phyloP scores from a whole-genome alignment of 331 rosid genomes.

The Rhamnella rubrinervis region DNA sequence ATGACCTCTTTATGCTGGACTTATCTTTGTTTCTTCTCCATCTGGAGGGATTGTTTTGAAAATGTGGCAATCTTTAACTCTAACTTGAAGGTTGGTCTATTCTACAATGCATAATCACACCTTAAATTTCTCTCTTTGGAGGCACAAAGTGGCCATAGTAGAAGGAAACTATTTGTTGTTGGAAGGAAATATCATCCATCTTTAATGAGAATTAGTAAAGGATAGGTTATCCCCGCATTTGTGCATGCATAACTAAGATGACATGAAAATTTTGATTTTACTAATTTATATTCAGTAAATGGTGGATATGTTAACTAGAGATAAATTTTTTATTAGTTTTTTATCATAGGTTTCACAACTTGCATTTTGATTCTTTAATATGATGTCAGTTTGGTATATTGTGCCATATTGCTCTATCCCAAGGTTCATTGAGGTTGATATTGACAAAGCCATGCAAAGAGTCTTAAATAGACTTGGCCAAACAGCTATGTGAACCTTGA shows the following conservation, averaged over 20 bases:
- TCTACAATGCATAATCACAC: constrained; percentile 8
- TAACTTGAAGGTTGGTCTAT: background rate
- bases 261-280: no score
- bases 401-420: constrained; percentile 24
- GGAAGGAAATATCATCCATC: constrained; percentile 69
- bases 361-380: background rate
- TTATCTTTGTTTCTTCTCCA: background rate
- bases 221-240: constrained; percentile 7
- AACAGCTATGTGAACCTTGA: constrained; percentile 50
- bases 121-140: constrained; percentile 30
- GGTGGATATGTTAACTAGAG: no score
- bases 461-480: constrained; percentile 78
- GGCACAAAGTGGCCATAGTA: constrained; percentile 74
- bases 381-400: background rate
- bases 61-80: constrained; percentile 1
- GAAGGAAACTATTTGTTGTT: constrained; percentile 82
- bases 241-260: background rate
- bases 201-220: constrained; percentile 84
- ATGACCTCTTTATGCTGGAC: background rate
- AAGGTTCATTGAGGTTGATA: constrained; percentile 75
- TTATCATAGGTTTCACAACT: no score
- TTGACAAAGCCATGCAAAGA: constrained; percentile 77
- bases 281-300: no score
- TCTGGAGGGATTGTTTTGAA: constrained; percentile 15
- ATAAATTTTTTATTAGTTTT: no score